Evolutionary conservation across 495 filamentous ascomycete genomes (phyloP), one percentile per base, ranked within the genome.

Genomic region (Margaritispora aquatica): DNA sequence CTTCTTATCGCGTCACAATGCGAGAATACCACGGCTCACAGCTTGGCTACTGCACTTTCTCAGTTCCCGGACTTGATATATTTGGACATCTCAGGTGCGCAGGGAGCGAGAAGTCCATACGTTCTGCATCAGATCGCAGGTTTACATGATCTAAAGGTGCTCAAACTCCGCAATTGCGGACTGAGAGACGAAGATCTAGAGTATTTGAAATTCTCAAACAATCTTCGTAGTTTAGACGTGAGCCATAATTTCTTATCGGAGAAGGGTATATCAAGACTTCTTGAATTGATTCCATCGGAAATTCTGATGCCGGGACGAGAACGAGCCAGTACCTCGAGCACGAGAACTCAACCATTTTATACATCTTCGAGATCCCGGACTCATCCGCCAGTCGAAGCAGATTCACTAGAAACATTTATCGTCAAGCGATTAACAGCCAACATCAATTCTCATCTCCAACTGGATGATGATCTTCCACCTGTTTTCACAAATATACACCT

Each of bases 51-150:
- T 56, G 78, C 80, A 7, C 64, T 88, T 4, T 52, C 71, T 23
- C 75, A 73, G 7, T 82, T 88, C 51, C 79, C 81, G 1, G 64
- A 71, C 27, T 68, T 88, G 34, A 73, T 80, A 4, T 86, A 82
- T 61, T 71, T 88, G 21, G 84, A 88, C 66, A 66, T 88, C 15
- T 87, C 84, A 1, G 79, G 76, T 56, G 84, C 83, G 1, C 72
- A 66, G n/a, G 72, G 81, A 5, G 80, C 80, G 15, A 77, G 77
- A 68, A 80, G 84, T 63, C 71, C 64, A 1, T 61, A 60, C 26
- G 78, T 88, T 0, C 62, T 88, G 8, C 71, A 71, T 29, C 67
- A 69, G 4, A 59, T 78, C 4, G 70, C 71, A 5, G 68, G 73
- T 27, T 62, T 86, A 17, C 70, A 71, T 13, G 70, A 75, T 24